Conservation (phyloP, 140 eudicot species). For the Bidens hawaiensis region DNA sequence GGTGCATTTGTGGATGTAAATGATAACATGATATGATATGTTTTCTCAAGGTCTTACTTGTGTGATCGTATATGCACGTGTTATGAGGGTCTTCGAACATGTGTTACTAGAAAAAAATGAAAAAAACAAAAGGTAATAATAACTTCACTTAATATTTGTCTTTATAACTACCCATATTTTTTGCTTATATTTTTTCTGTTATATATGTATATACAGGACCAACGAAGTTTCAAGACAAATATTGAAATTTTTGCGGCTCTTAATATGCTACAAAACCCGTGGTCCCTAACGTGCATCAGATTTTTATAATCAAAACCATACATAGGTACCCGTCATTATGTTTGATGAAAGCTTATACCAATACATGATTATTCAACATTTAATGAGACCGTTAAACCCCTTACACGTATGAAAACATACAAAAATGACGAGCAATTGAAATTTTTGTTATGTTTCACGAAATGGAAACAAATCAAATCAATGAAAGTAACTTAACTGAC, state of each 20-base stretch:
- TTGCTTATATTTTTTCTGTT: no score
- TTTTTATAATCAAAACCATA: not conserved
- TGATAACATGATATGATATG: not conserved
- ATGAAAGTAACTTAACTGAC: slow-evolving; percentile 16
- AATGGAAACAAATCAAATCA: slow-evolving; percentile 19
- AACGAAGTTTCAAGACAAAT: no score
- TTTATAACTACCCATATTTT: not conserved
- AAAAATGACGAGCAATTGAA: slow-evolving; percentile 13
- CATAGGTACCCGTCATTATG: not conserved
- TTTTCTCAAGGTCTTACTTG: not conserved
- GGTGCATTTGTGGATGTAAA: no score
- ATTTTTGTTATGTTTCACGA: slow-evolving; percentile 12
- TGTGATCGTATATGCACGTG: not conserved
- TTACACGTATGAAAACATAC: slow-evolving; percentile 13
- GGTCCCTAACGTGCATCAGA: not conserved
- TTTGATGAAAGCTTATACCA: slow-evolving; percentile 6
- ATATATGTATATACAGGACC: no score
- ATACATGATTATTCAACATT: not conserved
- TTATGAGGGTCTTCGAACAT: not conserved
- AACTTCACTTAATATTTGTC: not conserved
- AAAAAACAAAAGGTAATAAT: no score
- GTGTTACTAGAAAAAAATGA: not conserved
- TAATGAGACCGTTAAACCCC: not conserved
- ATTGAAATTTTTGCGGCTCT: no score
- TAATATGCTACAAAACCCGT: no score